Base-by-base conservation (phyloP, 2,329 filamentous ascomycete genomes). In the Scytalidium sp. region DNA sequence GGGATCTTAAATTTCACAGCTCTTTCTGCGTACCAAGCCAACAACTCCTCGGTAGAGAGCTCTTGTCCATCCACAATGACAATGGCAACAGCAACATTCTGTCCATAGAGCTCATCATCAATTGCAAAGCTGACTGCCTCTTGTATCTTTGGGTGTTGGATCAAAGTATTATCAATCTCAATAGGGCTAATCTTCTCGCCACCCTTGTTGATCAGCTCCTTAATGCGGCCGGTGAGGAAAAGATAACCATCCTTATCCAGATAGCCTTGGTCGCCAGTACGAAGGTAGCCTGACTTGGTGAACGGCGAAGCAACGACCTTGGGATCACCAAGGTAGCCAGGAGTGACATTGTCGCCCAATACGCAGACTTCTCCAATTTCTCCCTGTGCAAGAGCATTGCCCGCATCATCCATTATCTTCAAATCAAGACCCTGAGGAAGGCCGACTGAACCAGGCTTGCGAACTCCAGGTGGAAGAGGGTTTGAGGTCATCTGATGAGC, bases 111-210 rank as follows among this genome's bases (percentile, higher is more conserved):
- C 52, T 90, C 86, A 57, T 91, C 87, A 2, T 85, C 83, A 7
- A 92, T 81, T 8, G 87, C 87, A 63, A 93, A 93, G 68, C 84
- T 87, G 40, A 92, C 88, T 8, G 86, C 88, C 69, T 93, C 88
- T 2, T 78, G 75, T 1, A 92, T 79, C 27, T 80, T 77, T 17
- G 84, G 80, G 63, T 91, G 80, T 50, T 84, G 78, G 19, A 84
- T 75, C 20, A 92, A 74, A 10, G 85, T 80, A 56, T 92, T 93
- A 74, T 93, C 88, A 27, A 93, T 76, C 71, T 93, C 88, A 48
- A 92, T 90, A 1, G 88, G 88, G 56, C 83, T 87, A 65, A 93
- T 92, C 75, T 92, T 92, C 72, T 93, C 88, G 52, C 88, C 88
- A 47, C 85, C 88, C 70, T 91, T 90, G 72, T 90, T 89, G 75